These are phyloP conservation scores for Microthlaspi erraticum DNA, from an alignment of 345 rosid genomes.

Conservation along the genomic window DNA sequence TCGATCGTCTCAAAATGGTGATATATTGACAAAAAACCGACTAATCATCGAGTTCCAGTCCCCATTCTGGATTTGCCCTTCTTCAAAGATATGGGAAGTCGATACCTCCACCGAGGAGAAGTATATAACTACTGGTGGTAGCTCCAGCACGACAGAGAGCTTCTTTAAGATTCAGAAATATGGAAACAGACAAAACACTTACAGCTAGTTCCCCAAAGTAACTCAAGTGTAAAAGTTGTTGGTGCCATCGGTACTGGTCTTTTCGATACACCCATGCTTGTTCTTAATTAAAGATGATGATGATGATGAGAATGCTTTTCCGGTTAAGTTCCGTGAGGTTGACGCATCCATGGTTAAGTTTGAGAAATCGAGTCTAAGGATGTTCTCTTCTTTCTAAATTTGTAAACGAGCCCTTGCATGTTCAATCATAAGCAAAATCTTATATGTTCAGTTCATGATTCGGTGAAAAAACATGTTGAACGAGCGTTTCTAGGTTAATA, in stretches of 20 bases:
- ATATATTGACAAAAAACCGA: conserved; percentile 16
- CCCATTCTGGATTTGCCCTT: conserved; percentile 23
- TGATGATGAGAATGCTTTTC: conserved; percentile 30
- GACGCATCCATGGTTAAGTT: conserved; percentile 16
- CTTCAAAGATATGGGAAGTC: conserved; percentile 36
- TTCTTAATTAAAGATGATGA: conserved; percentile 28
- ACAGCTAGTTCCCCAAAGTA: conserved; percentile 24
- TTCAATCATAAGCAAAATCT: background rate
- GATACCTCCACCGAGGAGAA: conserved; percentile 24
- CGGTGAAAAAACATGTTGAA: too few relatives aligned
- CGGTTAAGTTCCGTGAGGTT: conserved; percentile 36
- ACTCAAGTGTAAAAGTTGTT: conserved; percentile 9
- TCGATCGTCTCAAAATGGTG: conserved; percentile 8
- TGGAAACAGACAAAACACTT: conserved; percentile 18
- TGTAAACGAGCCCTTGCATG: too few relatives aligned
- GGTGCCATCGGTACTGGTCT: background rate
- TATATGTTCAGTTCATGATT: background rate
- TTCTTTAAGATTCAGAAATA: conserved; percentile 33
- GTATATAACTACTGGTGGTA: conserved; percentile 32
- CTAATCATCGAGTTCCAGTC: conserved; percentile 30
- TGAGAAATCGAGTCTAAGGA: conserved; percentile 18
- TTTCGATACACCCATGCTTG: conserved; percentile 13
- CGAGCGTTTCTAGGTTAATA: background rate
- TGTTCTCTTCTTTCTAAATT: conserved; percentile 20
- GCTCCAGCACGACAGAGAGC: conserved; percentile 1